phyloP scores from a whole-genome alignment of 768 basidiomycete species.

The Sarcodon sp. region DNA sequence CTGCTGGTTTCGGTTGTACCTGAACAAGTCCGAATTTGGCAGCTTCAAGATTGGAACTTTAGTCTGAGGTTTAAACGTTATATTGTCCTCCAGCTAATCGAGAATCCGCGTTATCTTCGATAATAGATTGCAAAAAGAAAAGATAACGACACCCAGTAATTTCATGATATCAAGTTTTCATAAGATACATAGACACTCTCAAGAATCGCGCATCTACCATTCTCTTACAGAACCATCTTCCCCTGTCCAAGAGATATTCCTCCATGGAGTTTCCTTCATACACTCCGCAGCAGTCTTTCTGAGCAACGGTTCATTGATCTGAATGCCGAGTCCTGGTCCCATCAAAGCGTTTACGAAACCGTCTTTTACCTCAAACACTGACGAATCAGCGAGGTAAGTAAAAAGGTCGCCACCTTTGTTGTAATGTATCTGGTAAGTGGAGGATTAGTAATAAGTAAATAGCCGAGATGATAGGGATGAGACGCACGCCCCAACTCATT shows the following conservation, averaged over 20 bases:
- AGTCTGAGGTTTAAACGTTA: too few relatives aligned
- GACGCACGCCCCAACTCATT: conserved; percentile 44
- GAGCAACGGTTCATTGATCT: conserved; percentile 47
- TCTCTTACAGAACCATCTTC: conserved; percentile 40
- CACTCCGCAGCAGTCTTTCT: conserved; percentile 21
- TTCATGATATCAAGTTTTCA: too few relatives aligned
- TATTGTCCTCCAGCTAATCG: too few relatives aligned
- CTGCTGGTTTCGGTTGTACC: too few relatives aligned
- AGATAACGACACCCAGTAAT: too few relatives aligned
- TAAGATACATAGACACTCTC: too few relatives aligned
- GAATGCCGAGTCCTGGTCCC: conserved; percentile 50
- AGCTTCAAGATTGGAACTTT: too few relatives aligned
- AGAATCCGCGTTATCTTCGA: too few relatives aligned
- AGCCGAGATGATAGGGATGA: background rate
- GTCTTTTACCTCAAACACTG: conserved; percentile 38
- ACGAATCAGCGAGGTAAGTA: conserved; percentile 41
- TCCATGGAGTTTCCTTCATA: conserved; percentile 32
- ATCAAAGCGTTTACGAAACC: conserved; percentile 33
- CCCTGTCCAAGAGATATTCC: conserved; percentile 43
- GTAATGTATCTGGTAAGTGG: conserved; percentile 42
- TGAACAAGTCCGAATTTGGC: too few relatives aligned
- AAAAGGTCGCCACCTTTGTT: conserved; percentile 48
- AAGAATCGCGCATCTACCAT: conserved; percentile 22
- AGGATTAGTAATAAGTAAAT: background rate
- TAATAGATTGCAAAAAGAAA: too few relatives aligned